Evolutionary conservation across 2,329 filamentous ascomycete species (phyloP).

Genomic region (Penicillium sp.): DNA sequence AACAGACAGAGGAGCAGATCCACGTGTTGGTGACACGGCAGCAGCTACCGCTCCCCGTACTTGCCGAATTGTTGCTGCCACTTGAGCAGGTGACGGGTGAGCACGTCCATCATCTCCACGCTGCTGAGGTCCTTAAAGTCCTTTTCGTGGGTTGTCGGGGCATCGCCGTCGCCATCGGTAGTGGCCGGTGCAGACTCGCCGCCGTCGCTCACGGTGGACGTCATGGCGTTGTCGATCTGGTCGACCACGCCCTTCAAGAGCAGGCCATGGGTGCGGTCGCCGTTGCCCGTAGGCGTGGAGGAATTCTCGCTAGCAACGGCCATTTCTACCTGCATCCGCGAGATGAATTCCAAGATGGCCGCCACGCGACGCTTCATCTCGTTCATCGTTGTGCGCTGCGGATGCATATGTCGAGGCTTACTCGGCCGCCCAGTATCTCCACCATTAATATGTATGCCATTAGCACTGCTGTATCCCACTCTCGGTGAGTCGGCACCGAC

Average conservation of each 20-base stretch:
- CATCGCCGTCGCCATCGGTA: conserved; percentile 28
- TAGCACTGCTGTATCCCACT: conserved; percentile 30
- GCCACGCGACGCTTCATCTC: conserved; percentile 84
- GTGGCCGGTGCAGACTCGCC: conserved; percentile 27
- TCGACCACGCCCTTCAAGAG: conserved; percentile 37
- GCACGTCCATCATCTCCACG: conserved; percentile 84
- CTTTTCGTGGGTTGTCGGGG: conserved; percentile 32
- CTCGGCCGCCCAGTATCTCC: conserved; percentile 57
- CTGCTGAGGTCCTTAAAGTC: conserved; percentile 74
- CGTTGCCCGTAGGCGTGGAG: conserved; percentile 39
- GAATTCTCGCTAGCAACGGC: conserved; percentile 57
- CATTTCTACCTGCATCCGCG: conserved; percentile 82
- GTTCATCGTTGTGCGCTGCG: conserved; percentile 68
- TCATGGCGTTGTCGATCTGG: conserved; percentile 31
- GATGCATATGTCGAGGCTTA: conserved; percentile 57
- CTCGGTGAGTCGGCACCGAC: conserved; percentile 40
- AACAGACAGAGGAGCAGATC: conserved; percentile 10
- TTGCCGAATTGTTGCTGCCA: conserved; percentile 74
- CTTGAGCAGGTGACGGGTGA: conserved; percentile 75
- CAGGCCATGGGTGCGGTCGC: conserved; percentile 34
- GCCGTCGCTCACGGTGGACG: conserved; percentile 26
- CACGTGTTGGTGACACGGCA: conserved; percentile 12
- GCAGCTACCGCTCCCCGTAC: conserved; percentile 48
- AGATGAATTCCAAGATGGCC: conserved; percentile 85
- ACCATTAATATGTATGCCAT: conserved; percentile 54